Conservation (phyloP, 2,329 filamentous ascomycete genomes). For the Thelonectria rubi region DNA sequence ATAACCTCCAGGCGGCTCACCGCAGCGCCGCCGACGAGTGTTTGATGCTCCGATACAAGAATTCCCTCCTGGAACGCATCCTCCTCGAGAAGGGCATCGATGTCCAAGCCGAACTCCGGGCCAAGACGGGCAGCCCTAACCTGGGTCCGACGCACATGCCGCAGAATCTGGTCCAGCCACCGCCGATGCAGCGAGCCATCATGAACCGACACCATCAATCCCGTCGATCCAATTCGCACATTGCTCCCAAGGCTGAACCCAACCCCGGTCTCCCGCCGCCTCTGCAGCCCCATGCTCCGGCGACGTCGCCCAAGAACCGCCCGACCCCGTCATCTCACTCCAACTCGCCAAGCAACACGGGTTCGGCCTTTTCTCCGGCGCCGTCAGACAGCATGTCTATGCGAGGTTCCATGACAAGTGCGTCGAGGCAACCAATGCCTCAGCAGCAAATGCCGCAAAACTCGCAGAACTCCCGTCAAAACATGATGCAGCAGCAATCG, state of each 20-base stretch:
- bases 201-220: conserved; percentile 82
- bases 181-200: conserved; percentile 81
- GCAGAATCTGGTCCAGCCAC: conserved; percentile 75
- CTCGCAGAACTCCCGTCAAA: conserved; percentile 42
- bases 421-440: conserved; percentile 46
- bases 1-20: conserved; percentile 92
- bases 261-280: conserved; percentile 57
- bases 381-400: conserved; percentile 60
- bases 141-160: conserved; percentile 74
- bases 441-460: conserved; percentile 39
- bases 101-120: conserved; percentile 92
- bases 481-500: conserved; percentile 47
- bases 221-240: conserved; percentile 75
- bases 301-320: conserved; percentile 73
- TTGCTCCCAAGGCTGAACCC: conserved; percentile 77
- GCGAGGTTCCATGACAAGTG: conserved; percentile 49
- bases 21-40: conserved; percentile 96
- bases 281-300: conserved; percentile 64
- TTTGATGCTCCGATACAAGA: conserved; percentile 98
- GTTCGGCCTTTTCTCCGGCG: conserved; percentile 54
- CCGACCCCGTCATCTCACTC: conserved; percentile 84
- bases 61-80: conserved; percentile 93
- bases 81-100: conserved; percentile 98
- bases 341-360: conserved; percentile 63
- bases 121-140: conserved; percentile 89